Conservation (phyloP, 83 land plant genomes). For the Thuja plicata region DNA sequence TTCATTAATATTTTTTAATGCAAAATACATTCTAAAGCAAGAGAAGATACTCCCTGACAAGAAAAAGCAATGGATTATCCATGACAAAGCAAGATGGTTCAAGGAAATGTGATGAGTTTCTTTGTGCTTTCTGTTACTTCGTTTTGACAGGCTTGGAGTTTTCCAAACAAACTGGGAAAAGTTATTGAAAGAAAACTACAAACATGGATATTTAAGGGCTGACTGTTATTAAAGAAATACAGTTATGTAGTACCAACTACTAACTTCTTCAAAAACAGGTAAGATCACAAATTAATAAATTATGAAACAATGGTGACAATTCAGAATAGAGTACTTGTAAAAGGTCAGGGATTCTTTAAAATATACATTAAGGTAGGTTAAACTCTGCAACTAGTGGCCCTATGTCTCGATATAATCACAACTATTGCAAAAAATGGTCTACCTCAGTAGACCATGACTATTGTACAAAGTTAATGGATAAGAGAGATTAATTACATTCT, state of each 20-base stretch:
- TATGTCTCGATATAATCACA: neutral
- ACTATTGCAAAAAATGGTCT: neutral
- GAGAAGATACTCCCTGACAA: neutral
- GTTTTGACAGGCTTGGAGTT: neutral
- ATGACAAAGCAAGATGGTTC: neutral
- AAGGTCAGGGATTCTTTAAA: neutral
- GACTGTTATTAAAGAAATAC: neutral
- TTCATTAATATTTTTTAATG: neutral
- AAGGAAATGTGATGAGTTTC: neutral
- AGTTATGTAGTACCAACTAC: neutral
- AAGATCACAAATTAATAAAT: neutral
- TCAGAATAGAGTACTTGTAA: neutral
- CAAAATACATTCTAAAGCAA: neutral
- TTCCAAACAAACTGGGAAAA: neutral
- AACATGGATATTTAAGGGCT: neutral
- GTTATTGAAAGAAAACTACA: neutral
- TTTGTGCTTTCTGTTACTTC: neutral
- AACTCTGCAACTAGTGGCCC: neutral
- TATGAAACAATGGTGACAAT: neutral
- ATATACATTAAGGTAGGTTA: neutral
- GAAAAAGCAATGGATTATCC: neutral
- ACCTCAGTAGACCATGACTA: neutral
- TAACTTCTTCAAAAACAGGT: neutral
- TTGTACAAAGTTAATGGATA: neutral
- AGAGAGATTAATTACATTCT: neutral